Base-by-base conservation (phyloP, 352 stramenopile species). In the Bremia lactucae region DNA sequence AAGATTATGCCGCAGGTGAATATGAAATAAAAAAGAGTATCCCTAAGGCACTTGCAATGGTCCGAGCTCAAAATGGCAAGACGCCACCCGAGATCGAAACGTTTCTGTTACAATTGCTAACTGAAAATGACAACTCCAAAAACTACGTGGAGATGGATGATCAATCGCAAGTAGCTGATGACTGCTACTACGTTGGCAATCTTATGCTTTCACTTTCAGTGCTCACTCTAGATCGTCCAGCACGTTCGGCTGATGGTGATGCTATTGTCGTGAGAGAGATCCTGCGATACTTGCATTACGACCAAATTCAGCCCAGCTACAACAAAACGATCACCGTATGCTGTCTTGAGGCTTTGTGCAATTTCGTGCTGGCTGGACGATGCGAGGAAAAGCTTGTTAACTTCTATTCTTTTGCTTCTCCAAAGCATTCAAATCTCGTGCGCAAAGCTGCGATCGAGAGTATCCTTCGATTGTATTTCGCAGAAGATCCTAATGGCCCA, bases 21-120 rank as follows among this genome's bases (percentile, higher is more conserved):
- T 91, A 91, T 31, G 79, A 91, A 46, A 91, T 91, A 59, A 91
- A 91, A 47, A 91, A 91, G 51, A 73, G 74, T 5, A 82, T 91
- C 21, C 79, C 79, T 2, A 72, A 72, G 11, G 76, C 73, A 2
- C 50, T 91, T n/a, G 68, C 72, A 8, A 78, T 89, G 61, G 69
- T 91, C 16, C 76, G 63, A 10, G 74, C 76, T 0, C 76, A 87
- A 49, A 91, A 87, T 40, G 72, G 73, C 38, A 83, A 84, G 37
- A 82, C 76, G 0, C 79, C 79, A 3, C 52, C 68, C 0, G 79
- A 91, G 51, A 87, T 91, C 22, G 79, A 89, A 36, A 68, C 53
- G 0, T 91, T 91, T 29, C 36, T 91, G 42, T 38, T 91, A 19
- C 76, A 91, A 42, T 42, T 91, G 26, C 68, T 91, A 14, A 72